Base-by-base conservation (phyloP, 129 eudicot genomes). In the Rutidosis leptorrhynchoides region DNA sequence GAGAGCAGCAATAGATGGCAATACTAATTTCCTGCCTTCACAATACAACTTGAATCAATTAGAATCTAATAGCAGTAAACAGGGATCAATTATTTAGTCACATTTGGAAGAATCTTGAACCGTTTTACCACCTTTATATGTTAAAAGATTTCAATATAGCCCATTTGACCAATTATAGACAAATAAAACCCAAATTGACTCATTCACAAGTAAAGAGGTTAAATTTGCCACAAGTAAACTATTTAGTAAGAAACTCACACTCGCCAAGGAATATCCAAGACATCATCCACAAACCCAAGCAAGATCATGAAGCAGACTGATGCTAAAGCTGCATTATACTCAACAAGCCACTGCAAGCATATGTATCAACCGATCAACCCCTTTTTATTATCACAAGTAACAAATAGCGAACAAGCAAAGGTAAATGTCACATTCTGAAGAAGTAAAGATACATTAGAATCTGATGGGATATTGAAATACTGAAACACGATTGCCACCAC, bases 251-350 rank as follows among this genome's bases (percentile, higher is more conserved):
- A 76, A 20, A 84, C 99, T 86, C 84, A 93, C 99, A 94, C 99
- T 82, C 99, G 82, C 99, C 99, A 89, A 62, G 99, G 99, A 23
- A 89, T 85, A 83, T 94, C 99, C 45, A 94, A 81, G 67, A 94
- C 97, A 74, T 94, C 99, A 70, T 94, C 99, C 17, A 89, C 84
- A 82, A 94, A 94, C 67, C 99, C 99, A 72, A 94, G 97, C 65
- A 94, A 85, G 46, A 83, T 82, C 95, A 94, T 94, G 74, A 94
- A 89, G 83, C 96, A 89, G 78, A 94, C 80, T 65, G 97, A 94
- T 69, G 97, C 95, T 82, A 94, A 83, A 62, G 97, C 99, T 24
- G 97, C 99, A 82, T 93, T 93, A 77, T 93, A 93, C 83, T 89
- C 99, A 63, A 94, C 97, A 35, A 89, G 95, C 99, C 99, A 94